Evolutionary conservation across 306 rosid genomes (phyloP).

Genomic region (Glycine tomentella): DNA sequence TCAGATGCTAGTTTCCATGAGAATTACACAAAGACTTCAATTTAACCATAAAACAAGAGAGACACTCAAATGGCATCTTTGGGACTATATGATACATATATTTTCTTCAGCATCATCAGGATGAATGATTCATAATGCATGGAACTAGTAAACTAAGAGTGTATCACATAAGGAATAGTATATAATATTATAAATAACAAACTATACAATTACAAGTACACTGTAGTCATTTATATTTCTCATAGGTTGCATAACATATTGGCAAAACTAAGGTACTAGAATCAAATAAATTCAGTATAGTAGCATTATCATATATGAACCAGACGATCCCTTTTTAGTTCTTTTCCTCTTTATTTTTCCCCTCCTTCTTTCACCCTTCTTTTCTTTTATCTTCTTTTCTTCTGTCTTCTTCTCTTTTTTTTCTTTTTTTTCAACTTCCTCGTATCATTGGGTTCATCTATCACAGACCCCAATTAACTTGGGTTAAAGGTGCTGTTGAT

Average conservation of each 20-base stretch:
- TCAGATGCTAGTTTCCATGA: not conserved
- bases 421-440: too few species aligned
- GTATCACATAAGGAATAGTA: conserved; percentile 15
- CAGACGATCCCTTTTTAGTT: too few species aligned
- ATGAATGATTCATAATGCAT: conserved; percentile 27
- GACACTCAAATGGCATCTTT: not conserved
- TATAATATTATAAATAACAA: not conserved
- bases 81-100: conserved; percentile 9
- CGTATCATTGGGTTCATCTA: too few species aligned
- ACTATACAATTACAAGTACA: conserved; percentile 24
- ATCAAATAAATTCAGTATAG: not conserved
- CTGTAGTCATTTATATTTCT: conserved; percentile 17
- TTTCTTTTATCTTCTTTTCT: too few species aligned
- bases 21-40: not conserved
- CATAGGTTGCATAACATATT: not conserved
- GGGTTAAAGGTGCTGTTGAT: too few species aligned
- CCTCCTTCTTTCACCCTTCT: too few species aligned
- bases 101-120: conserved; percentile 35
- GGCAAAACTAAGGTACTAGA: not conserved
- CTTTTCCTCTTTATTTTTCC: too few species aligned
- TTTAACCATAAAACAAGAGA: not conserved
- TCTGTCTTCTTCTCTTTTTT: too few species aligned
- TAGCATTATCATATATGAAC: conserved; percentile 28
- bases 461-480: too few species aligned
- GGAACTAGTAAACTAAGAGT: not conserved